phyloP scores from a whole-genome alignment of 2,329 filamentous ascomycete species.

The Penicillium olsonii region DNA sequence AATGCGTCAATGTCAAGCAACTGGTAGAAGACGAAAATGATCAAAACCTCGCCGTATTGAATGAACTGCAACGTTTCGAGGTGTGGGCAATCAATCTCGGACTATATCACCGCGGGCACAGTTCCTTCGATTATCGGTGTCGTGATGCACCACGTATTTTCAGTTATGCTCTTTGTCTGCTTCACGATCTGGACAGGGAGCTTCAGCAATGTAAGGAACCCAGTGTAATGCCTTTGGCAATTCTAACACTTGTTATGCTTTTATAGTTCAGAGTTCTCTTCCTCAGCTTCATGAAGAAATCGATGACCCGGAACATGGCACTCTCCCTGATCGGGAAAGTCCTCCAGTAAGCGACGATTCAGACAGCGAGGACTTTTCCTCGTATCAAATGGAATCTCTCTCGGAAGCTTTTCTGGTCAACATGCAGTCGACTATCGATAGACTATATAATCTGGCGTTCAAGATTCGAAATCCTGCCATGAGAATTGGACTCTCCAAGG shows the following conservation, averaged over 20 bases:
- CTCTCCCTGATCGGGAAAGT: too few relatives aligned
- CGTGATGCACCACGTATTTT: not conserved
- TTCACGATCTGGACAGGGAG: not conserved
- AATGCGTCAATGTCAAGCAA: not conserved
- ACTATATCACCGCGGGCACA: not conserved
- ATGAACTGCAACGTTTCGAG: not conserved
- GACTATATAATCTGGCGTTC: not conserved
- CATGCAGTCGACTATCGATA: not conserved
- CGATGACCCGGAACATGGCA: not conserved
- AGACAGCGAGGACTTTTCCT: not conserved
- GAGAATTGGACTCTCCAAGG: not conserved
- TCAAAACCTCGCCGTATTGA: not conserved
- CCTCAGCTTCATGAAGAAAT: too few relatives aligned
- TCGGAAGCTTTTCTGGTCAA: not conserved
- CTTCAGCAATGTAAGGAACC: not conserved
- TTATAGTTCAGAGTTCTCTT: not conserved
- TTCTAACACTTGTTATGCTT: not conserved
- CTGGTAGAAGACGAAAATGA: not conserved
- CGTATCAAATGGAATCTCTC: not conserved
- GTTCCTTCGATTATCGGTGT: not conserved
- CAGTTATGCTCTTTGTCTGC: not conserved
- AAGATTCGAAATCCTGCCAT: not conserved
- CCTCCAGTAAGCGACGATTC: too few relatives aligned
- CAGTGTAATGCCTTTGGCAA: not conserved
- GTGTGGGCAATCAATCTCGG: not conserved